A percentile compares a stretch with the other conserved stretches of the same genome.
phyloP scores from a whole-genome alignment of 2,329 filamentous ascomycete genomes.

The Pyrenochaeta sp. region DNA sequence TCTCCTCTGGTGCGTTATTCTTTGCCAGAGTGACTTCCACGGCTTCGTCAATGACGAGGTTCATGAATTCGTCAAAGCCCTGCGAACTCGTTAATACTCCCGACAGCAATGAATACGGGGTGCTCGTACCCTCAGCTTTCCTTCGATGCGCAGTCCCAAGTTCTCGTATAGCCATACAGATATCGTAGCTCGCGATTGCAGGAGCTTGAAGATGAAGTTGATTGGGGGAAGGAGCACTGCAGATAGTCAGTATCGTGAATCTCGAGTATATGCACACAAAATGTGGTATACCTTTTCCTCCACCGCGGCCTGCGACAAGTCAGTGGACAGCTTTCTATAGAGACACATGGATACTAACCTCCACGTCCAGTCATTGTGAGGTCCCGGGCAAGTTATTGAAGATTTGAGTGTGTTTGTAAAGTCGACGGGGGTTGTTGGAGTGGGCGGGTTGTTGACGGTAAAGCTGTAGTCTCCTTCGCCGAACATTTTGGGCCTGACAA shows the following conservation, averaged over 20 bases:
- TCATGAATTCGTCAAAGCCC: constrained; percentile 99
- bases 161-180: constrained; percentile 98
- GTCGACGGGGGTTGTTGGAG: constrained; percentile 12
- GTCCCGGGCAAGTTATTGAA: constrained; percentile 7
- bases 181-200: constrained; percentile 83
- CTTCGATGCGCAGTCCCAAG: constrained; percentile 90
- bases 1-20: constrained; percentile 79
- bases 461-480: constrained; percentile 27
- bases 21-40: constrained; percentile 88
- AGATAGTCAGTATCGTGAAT: constrained; percentile 18
- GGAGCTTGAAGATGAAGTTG: constrained; percentile 93
- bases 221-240: constrained; percentile 76
- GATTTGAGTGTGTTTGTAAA: constrained; percentile 2
- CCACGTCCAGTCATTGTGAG: constrained; percentile 43
- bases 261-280: constrained; percentile 8
- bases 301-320: constrained; percentile 62
- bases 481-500: constrained; percentile 41
- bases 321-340: constrained; percentile 22
- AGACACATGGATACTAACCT: constrained; percentile 29
- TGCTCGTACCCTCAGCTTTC: constrained; percentile 84
- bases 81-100: constrained; percentile 50
- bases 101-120: not conserved
- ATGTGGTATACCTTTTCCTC: constrained; percentile 52
- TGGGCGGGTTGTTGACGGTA: constrained; percentile 22
- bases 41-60: constrained; percentile 94